Conservation (phyloP, 2,329 filamentous ascomycete species). For the Plenodomus biglobosus region DNA sequence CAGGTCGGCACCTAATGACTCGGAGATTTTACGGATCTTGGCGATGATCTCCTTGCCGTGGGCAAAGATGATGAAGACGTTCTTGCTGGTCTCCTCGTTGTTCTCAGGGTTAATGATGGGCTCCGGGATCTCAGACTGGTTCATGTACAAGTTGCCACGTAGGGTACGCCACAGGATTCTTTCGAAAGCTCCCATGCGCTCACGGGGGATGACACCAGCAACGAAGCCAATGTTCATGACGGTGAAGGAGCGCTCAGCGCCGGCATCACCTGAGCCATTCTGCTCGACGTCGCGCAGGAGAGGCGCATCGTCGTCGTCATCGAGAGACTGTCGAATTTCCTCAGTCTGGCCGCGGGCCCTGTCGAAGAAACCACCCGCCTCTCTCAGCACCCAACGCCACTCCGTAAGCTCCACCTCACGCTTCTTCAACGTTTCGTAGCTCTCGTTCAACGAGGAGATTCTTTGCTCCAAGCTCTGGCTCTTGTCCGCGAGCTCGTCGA, state of each 20-base stretch:
- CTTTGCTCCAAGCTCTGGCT: slow-evolving; percentile 91
- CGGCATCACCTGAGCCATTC: slow-evolving; percentile 65
- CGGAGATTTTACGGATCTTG: slow-evolving; percentile 98
- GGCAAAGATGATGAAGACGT: slow-evolving; percentile 98
- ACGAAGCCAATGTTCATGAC: slow-evolving; percentile 99
- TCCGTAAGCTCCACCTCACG: slow-evolving; percentile 95
- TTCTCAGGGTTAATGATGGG: slow-evolving; percentile 86
- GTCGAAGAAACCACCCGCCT: slow-evolving; percentile 97
- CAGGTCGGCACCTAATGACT: slow-evolving; percentile 91
- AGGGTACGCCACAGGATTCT: slow-evolving; percentile 96
- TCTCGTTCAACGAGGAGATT: slow-evolving; percentile 89
- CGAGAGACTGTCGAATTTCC: slow-evolving; percentile 86
- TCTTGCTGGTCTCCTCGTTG: slow-evolving; percentile 93
- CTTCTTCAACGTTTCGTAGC: slow-evolving; percentile 98
- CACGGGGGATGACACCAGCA: slow-evolving; percentile 89
- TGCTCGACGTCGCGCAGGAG: slow-evolving; percentile 92
- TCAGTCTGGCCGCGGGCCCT: slow-evolving; percentile 94
- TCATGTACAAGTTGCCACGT: slow-evolving; percentile 98
- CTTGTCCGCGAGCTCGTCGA: slow-evolving; percentile 91
- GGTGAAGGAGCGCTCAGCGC: slow-evolving; percentile 83
- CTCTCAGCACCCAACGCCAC: slow-evolving; percentile 96
- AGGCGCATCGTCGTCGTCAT: slow-evolving; percentile 86
- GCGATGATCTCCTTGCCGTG: slow-evolving; percentile 97
- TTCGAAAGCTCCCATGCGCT: slow-evolving; percentile 93
- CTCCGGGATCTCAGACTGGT: slow-evolving; percentile 97